phyloP scores from a whole-genome alignment of 1,284 basidiomycete species.

The Athelia sp. region DNA sequence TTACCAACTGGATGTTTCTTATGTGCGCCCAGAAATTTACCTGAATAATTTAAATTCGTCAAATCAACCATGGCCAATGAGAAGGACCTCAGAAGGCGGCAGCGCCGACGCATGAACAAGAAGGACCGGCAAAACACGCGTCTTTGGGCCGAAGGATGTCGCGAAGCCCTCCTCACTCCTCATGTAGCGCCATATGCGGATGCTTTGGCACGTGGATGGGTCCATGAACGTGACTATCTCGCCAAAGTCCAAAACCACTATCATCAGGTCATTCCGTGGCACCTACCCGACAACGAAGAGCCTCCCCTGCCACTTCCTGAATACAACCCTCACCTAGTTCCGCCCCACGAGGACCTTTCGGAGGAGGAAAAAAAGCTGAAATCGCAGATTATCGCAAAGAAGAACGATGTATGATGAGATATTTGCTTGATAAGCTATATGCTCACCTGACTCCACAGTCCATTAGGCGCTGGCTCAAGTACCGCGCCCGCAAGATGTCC shows the following conservation, averaged over 20 bases:
- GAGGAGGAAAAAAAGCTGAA: neutral
- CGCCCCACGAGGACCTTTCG: neutral
- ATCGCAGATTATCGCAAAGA: neutral
- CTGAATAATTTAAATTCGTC: no score
- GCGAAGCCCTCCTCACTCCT: neutral
- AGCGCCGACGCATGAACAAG: neutral
- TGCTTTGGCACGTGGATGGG: neutral
- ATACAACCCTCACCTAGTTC: neutral
- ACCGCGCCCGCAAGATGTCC: constrained; percentile 2
- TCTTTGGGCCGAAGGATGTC: neutral
- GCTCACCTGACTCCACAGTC: constrained; percentile 1
- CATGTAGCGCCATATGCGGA: constrained; percentile 1
- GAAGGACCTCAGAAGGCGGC: no score
- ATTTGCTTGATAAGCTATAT: neutral
- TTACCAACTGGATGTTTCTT: no score
- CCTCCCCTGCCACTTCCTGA: neutral
- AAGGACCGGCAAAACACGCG: neutral
- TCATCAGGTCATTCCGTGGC: neutral
- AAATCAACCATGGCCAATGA: no score
- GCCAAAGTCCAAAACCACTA: neutral
- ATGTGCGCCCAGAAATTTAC: no score
- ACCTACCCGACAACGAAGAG: neutral
- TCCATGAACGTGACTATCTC: neutral
- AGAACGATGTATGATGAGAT: neutral
- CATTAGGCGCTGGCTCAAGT: constrained; percentile 6